Evolutionary conservation across 805 yeast genomes (phyloP).

Genomic region (Candida multigemmis): DNA sequence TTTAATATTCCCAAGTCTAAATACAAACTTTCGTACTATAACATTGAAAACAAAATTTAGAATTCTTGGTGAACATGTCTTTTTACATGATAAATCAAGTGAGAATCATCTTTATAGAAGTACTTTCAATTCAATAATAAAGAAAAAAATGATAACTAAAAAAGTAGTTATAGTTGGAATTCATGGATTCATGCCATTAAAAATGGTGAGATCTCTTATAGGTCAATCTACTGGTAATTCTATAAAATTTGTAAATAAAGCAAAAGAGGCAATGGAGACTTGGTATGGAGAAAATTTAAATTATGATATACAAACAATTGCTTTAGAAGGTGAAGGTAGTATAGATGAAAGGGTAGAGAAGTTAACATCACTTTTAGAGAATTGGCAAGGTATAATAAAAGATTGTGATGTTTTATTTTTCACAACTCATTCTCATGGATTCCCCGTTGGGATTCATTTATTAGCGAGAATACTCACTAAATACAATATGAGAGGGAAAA

Average conservation of each 20-base stretch:
- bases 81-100: constrained; percentile 11
- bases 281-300: constrained; percentile 14
- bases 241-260: constrained; percentile 14
- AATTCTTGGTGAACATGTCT: constrained; percentile 11
- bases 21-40: constrained; percentile 12
- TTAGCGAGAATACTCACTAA: constrained; percentile 11
- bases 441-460: constrained; percentile 21
- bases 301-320: constrained; percentile 22
- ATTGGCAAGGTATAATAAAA: constrained; percentile 21
- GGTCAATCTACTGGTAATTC: constrained; percentile 31
- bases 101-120: constrained; percentile 19
- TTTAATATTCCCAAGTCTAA: constrained; percentile 12
- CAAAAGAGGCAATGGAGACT: constrained; percentile 17
- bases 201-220: constrained; percentile 24
- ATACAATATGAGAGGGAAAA: constrained; percentile 6
- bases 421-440: constrained; percentile 25
- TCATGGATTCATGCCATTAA: constrained; percentile 32
- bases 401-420: constrained; percentile 23
- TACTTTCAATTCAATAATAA: constrained; percentile 2
- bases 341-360: constrained; percentile 17
- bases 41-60: constrained; percentile 14
- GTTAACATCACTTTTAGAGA: constrained; percentile 15
- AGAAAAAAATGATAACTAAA: constrained; percentile 4
- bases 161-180: constrained; percentile 24
- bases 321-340: constrained; percentile 32